Evolutionary conservation across 139 green algal genomes (phyloP).

Genomic region (Chlorella sorokiniana): DNA sequence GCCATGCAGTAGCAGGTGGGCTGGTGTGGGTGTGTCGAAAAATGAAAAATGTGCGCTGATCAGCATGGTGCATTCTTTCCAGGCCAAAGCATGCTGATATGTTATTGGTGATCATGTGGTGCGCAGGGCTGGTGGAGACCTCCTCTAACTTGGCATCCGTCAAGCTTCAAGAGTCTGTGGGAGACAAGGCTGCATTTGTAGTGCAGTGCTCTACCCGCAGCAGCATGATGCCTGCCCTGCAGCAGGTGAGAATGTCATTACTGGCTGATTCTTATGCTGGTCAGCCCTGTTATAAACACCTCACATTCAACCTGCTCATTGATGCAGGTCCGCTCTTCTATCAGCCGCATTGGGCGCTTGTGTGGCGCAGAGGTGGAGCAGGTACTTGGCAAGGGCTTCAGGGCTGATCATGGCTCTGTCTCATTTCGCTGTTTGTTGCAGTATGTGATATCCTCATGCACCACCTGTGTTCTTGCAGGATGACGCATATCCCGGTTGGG

Average conservation of each 20-base stretch:
- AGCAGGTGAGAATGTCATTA: constrained; percentile 41
- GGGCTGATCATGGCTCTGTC: no score
- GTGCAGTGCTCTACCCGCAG: constrained; percentile 66
- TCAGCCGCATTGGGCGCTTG: constrained; percentile 44
- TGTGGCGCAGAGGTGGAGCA: constrained; percentile 35
- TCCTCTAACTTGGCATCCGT: constrained; percentile 75
- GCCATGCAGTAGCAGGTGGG: constrained; percentile 59
- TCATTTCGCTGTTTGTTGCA: no score
- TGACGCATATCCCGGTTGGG: constrained; percentile 77
- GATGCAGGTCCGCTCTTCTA: constrained; percentile 24
- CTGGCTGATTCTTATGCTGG: no score
- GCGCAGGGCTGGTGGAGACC: constrained; percentile 75
- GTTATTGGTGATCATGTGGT: not conserved
- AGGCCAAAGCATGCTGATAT: not conserved
- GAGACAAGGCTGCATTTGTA: not conserved
- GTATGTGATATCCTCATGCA: not conserved
- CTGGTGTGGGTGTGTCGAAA: not conserved
- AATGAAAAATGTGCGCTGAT: not conserved
- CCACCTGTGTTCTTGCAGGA: constrained; percentile 7
- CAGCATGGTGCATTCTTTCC: not conserved
- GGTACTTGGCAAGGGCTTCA: not conserved
- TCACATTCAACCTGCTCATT: not conserved
- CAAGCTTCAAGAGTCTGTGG: not conserved
- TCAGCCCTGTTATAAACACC: not conserved
- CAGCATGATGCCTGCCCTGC: constrained; percentile 59